phyloP scores from a whole-genome alignment of 495 filamentous ascomycete species.

The Penicillium mononematosum region DNA sequence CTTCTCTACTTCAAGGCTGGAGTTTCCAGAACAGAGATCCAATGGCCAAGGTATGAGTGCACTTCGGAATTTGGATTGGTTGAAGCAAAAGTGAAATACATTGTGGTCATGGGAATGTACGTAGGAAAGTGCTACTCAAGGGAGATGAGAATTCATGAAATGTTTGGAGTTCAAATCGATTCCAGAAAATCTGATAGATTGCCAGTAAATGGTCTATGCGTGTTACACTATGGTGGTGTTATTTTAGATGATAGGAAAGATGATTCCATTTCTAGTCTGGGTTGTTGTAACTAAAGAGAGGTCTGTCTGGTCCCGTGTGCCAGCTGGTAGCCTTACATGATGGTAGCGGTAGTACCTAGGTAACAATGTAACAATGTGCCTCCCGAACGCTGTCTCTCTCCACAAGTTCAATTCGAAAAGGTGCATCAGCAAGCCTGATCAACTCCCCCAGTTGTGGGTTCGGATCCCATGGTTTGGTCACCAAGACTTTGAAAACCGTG shows the following conservation, averaged over 20 bases:
- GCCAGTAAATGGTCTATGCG: neutral
- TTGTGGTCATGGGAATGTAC: neutral
- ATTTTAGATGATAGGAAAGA: no score
- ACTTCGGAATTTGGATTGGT: neutral
- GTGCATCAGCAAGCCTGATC: neutral
- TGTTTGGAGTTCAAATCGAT: neutral
- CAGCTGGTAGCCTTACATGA: no score
- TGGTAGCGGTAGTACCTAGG: no score
- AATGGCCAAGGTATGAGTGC: neutral
- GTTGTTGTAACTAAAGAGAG: no score
- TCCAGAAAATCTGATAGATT: neutral
- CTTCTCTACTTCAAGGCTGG: neutral
- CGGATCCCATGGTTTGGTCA: neutral
- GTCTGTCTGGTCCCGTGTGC: no score
- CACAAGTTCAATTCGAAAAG: neutral
- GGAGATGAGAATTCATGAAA: neutral
- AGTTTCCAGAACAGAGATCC: neutral
- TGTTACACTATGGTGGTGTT: no score
- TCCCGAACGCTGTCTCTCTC: neutral
- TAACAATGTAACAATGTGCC: no score
- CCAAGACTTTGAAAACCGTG: neutral
- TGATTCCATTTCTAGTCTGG: no score
- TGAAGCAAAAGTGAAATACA: neutral
- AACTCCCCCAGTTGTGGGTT: neutral
- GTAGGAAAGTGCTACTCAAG: neutral